These are phyloP conservation scores for Hypoxylon sp. DNA, from an alignment of 2,329 filamentous ascomycete genomes.

Conservation along the genomic window DNA sequence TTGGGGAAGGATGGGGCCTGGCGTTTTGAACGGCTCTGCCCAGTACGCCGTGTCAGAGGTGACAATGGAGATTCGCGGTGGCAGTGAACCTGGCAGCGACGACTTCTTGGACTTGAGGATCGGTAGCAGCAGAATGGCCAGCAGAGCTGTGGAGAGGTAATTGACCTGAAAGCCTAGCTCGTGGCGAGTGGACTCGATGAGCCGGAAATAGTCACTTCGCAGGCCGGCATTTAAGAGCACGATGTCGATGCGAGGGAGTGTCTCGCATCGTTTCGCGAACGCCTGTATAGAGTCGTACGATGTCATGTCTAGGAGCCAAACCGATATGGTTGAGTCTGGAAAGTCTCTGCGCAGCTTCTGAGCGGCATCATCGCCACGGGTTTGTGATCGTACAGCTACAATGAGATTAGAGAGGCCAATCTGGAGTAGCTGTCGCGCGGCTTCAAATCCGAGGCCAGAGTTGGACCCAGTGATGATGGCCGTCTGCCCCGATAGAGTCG, in stretches of 20 bases:
- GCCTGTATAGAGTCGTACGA: slow-evolving; percentile 38
- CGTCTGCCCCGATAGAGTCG: slow-evolving; percentile 33
- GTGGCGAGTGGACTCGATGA: slow-evolving; percentile 33
- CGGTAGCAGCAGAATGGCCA: slow-evolving; percentile 41
- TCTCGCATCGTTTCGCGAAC: slow-evolving; percentile 34
- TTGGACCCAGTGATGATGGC: slow-evolving; percentile 41
- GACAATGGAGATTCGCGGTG: slow-evolving; percentile 38
- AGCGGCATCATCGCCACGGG: slow-evolving; percentile 34
- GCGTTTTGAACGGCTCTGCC: slow-evolving; percentile 25
- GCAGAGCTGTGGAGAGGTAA: slow-evolving; percentile 44
- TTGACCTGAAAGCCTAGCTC: slow-evolving; percentile 45
- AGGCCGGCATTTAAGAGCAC: slow-evolving; percentile 38
- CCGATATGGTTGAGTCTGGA: slow-evolving; percentile 25
- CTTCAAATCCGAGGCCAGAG: slow-evolving; percentile 40
- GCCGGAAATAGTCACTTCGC: slow-evolving; percentile 20
- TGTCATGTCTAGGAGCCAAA: slow-evolving; percentile 44
- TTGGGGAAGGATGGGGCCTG: slow-evolving; percentile 27
- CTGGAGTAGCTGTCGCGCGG: slow-evolving; percentile 35
- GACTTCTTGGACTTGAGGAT: slow-evolving; percentile 40
- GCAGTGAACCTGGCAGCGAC: neutral
- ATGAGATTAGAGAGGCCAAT: slow-evolving; percentile 33
- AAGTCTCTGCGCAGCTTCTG: slow-evolving; percentile 32
- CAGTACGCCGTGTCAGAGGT: slow-evolving; percentile 39
- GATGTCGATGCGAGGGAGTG: slow-evolving; percentile 37
- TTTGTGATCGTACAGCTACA: slow-evolving; percentile 33